Evolutionary conservation across 169 alveolate species (phyloP), one percentile per base, ranked within the genome.

Genomic region (Eimeria maxima): DNA sequence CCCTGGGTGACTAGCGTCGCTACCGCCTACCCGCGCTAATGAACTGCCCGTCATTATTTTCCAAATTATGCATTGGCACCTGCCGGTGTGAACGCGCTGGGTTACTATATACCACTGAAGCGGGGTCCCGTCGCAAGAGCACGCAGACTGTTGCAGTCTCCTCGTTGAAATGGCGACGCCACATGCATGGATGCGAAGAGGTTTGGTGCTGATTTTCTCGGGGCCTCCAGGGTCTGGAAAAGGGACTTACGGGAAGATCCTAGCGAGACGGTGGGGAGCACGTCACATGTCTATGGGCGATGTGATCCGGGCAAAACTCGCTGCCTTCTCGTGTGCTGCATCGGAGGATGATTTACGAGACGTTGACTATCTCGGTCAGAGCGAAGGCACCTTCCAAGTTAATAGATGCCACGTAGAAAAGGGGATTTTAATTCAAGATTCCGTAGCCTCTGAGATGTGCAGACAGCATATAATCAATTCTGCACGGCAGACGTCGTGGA

Each of bases 211-310:
- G 29, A 27, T 96, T 42, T 93, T 96, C 67, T 57, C 95, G 24
- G 97, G 97, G 20, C 94, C 97, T 1, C 97, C 97, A 29, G 97
- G 97, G 18, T 95, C 89, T 16, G 97, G 97, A 22, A 96, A 96
- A 71, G 97, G 97, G 22, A 96, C 96, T 5, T 96, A 87, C 60
- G 97, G 96, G 16, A 84, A 63, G 42, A 57, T 90, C 10, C 45
- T 96, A 16, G 94, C 95, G 11, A 53, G 45, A 47, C 73, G 57
- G 29, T 94, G 96, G 95, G 50, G 76, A n/a, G n/a, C 94, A 22
- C 73, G 90, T 7, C 96, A 89, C 47, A 76, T 96, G 18, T 87
- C 96, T 27, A 78, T 96, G 2, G 97, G 97, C 42, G 97, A 96
- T 55, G 33, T 96, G 88, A 63, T 96, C 8, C 69, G 97, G 16